Evolutionary conservation across 2,329 filamentous ascomycete genomes (phyloP), one percentile per base, ranked within the genome.

Genomic region (Ramularia collo-cygni): DNA sequence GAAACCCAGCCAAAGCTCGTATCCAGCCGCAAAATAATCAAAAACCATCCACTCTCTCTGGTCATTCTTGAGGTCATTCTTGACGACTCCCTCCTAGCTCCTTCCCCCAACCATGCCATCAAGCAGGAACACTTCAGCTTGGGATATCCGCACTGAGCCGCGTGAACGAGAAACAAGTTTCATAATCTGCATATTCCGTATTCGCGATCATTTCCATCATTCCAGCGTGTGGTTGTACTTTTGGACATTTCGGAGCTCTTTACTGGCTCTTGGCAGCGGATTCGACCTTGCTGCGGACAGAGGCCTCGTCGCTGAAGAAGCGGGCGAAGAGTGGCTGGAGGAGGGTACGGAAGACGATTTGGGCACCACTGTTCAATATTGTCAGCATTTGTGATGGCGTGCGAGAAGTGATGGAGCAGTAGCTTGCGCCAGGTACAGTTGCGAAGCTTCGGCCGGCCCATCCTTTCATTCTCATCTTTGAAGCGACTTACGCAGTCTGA

Each of bases 261-360:
- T 57, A 57, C 54, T 55, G 51, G 35, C 41, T 40, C 52, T 62
- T 58, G 43, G 50, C 51, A 21, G 65, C 41, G 58, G 76, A 75
- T 60, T 83, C 87, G 65, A 82, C 87, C 77, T 92, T 87, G 59
- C 85, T 83, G 56, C 87, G 86, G 60, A 86, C 79, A 57, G 88
- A 84, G 59, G 88, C 76, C 56, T 68, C 64, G 52, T 67, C 60
- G 57, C 72, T 68, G 76, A 96, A 98, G 81, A 95, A 93, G 68
- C 88, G 87, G 65, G 86, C 78, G 64, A 96, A 83, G 59, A 93
- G 79, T 57, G 92, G 92, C 64, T 85, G 80, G 64, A 98, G 70
- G 78, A 96, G 86, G 50, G 89, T 95, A 68, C 86, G 84, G 85
- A 96, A 98, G 71, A 98, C 76, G 62, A 96, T 71, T 68, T 96